phyloP scores from a whole-genome alignment of 1,139 yeast genomes.

The Kurtzmaniella quercitrusa region DNA sequence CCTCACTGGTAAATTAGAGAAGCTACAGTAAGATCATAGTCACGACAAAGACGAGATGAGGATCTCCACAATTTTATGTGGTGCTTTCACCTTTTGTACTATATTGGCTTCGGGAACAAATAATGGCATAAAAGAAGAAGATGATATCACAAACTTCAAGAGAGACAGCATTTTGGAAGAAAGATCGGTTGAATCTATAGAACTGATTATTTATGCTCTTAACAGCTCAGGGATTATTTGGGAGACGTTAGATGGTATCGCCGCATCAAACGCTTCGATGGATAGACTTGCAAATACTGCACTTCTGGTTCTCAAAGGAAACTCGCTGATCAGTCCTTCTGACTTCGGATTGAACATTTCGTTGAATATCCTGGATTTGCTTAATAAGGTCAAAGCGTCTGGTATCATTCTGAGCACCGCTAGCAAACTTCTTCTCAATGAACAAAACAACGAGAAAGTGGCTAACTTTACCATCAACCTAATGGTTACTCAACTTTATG shows the following conservation, averaged over 20 bases:
- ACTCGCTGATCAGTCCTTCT: slow-evolving; percentile 3
- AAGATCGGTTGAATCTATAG: slow-evolving; percentile 10
- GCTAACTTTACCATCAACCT: slow-evolving; percentile 22
- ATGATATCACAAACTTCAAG: neutral
- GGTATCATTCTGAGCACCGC: slow-evolving; percentile 25
- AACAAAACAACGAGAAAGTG: slow-evolving; percentile 23
- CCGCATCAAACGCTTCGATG: slow-evolving; percentile 18
- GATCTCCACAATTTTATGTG: neutral
- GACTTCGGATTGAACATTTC: slow-evolving; percentile 16
- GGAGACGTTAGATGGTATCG: slow-evolving; percentile 26
- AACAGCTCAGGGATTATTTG: slow-evolving; percentile 28
- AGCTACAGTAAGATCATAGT: neutral
- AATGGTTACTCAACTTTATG: slow-evolving; percentile 23
- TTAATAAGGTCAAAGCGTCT: slow-evolving; percentile 16
- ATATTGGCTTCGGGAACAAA: neutral
- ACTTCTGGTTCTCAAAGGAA: slow-evolving; percentile 12
- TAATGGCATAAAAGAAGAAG: neutral
- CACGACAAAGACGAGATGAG: neutral
- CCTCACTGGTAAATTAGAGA: neutral
- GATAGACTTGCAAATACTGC: slow-evolving; percentile 20
- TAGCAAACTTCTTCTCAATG: slow-evolving; percentile 24
- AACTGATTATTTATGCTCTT: slow-evolving; percentile 18
- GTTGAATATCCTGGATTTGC: slow-evolving; percentile 19
- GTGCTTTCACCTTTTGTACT: neutral
- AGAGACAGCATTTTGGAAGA: neutral